Evolutionary conservation across 2,329 filamentous ascomycete species (phyloP).

Genomic region (Volutella citrinella): DNA sequence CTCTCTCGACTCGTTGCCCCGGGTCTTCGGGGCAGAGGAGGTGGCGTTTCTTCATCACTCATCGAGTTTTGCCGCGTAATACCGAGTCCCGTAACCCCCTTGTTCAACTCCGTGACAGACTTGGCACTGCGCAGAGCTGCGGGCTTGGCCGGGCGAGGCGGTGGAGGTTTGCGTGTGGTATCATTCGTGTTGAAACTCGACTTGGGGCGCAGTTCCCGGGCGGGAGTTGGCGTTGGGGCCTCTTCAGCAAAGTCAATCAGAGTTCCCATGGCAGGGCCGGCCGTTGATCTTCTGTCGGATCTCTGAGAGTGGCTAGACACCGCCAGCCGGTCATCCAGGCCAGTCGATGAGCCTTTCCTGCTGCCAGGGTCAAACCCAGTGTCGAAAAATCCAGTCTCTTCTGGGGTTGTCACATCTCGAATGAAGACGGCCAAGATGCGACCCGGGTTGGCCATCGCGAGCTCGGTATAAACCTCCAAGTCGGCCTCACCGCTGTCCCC

Average conservation of each 20-base stretch:
- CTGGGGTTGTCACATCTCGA: slow-evolving; percentile 84
- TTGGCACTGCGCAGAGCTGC: slow-evolving; percentile 47
- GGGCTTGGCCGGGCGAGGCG: slow-evolving; percentile 59
- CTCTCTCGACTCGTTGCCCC: slow-evolving; percentile 14
- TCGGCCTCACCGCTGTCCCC: slow-evolving; percentile 97
- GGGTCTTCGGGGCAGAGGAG: slow-evolving; percentile 35
- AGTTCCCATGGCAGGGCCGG: slow-evolving; percentile 49
- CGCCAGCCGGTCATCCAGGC: too few species aligned
- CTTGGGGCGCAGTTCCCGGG: slow-evolving; percentile 20
- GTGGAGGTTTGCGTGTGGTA: slow-evolving; percentile 37
- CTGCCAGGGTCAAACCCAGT: slow-evolving; percentile 43
- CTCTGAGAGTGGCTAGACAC: too few species aligned
- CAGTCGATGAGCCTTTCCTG: too few species aligned
- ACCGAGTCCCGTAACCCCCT: slow-evolving; percentile 9
- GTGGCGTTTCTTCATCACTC: slow-evolving; percentile 24
- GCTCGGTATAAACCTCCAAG: slow-evolving; percentile 92
- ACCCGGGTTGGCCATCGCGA: slow-evolving; percentile 80
- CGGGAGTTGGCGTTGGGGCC: slow-evolving; percentile 35
- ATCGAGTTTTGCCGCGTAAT: slow-evolving; percentile 14
- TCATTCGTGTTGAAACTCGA: slow-evolving; percentile 27
- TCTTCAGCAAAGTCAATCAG: slow-evolving; percentile 61
- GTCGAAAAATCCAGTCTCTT: slow-evolving; percentile 74
- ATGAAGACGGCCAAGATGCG: slow-evolving; percentile 88
- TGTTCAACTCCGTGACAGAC: slow-evolving; percentile 28
- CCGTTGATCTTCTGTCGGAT: slow-evolving; percentile 24